Base-by-base conservation (phyloP, 2,329 filamentous ascomycete species). In the Juglanconis juglandina region DNA sequence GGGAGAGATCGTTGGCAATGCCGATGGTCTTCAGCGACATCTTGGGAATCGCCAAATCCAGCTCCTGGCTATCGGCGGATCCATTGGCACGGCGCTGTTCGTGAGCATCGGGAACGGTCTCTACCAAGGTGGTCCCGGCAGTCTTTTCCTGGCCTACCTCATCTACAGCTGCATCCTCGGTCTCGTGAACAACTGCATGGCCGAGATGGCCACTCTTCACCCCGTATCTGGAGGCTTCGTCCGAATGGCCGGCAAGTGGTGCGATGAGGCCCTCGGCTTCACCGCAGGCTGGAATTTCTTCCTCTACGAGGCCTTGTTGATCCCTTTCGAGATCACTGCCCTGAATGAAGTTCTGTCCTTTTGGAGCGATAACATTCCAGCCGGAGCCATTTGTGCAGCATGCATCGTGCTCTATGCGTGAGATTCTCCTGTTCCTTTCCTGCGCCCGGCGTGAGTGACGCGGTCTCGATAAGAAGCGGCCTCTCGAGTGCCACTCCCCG, bases 251-350 rank as follows among this genome's bases (percentile, higher is more conserved):
- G 85, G 85, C 34, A 77, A 85, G 65, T 89, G 85, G 82, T 83
- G 85, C 9, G 86, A 89, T 69, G 85, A 88, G n/a, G 79, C 86
- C 9, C 75, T 85, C 24, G 85, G 85, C 39, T 87, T 88, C 67
- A 79, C 79, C 69, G 76, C 72, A 14, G 75, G 74, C 30, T 77
- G 73, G 74, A 77, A 77, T 62, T 77, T 77, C 65, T 77, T 77
- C 58, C 66, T 77, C 30, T 77, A 76, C 65, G 73, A 77, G 59
- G 75, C 75, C 1, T 68, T 71, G 51, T 68, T 76, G 1, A 76
- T 77, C 48, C 75, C 75, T 3, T 77, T 74, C 62, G 75, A 77
- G 64, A 76, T 77, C 48, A 72, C 72, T 1, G 75, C 75, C 13
- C 64, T 76, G 52, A 70, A 76, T 69, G 59, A 72, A 66, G 77